phyloP scores from a whole-genome alignment of 768 basidiomycete genomes.

The Lentinula aciculospora region DNA sequence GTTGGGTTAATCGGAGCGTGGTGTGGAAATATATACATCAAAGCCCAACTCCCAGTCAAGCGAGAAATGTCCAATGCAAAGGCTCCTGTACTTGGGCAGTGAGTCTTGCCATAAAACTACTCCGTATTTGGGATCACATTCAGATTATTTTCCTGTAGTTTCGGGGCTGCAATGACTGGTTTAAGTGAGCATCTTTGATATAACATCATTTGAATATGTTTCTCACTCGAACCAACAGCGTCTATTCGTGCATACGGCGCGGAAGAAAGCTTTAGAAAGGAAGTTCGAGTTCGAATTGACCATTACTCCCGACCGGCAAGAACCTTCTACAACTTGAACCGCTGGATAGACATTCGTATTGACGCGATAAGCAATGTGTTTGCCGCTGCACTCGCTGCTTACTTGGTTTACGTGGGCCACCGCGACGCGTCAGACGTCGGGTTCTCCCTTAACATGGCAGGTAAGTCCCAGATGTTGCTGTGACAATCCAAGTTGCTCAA shows the following conservation, averaged over 20 bases:
- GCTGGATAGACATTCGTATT: slow-evolving; percentile 27
- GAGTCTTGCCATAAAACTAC: slow-evolving; percentile 16
- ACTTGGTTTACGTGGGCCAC: slow-evolving; percentile 24
- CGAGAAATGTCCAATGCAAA: slow-evolving; percentile 16
- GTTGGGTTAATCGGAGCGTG: slow-evolving; percentile 38
- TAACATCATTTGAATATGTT: not conserved
- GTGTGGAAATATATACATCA: slow-evolving; percentile 39
- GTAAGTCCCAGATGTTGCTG: slow-evolving; percentile 11
- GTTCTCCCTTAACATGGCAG: slow-evolving; percentile 35
- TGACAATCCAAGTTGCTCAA: not conserved
- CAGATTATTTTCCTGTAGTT: slow-evolving; percentile 2
- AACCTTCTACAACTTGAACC: slow-evolving; percentile 30
- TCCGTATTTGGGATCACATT: not conserved
- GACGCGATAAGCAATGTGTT: slow-evolving; percentile 41
- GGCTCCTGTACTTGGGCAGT: slow-evolving; percentile 19
- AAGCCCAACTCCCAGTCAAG: slow-evolving; percentile 43
- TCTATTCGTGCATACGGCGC: slow-evolving; percentile 47
- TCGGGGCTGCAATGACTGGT: slow-evolving; percentile 40
- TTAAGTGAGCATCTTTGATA: slow-evolving; percentile 16
- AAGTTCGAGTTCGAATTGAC: slow-evolving; percentile 32
- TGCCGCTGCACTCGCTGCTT: slow-evolving; percentile 32
- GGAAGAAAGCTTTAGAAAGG: slow-evolving; percentile 26
- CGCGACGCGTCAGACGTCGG: slow-evolving; percentile 24
- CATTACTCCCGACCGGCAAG: slow-evolving; percentile 24
- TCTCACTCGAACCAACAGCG: not conserved